Percentiles rank a stretch among this genome's conserved stretches.
Evolutionary conservation across 139 green algal genomes (phyloP).

Genomic region (Dunaliella primolecta): DNA sequence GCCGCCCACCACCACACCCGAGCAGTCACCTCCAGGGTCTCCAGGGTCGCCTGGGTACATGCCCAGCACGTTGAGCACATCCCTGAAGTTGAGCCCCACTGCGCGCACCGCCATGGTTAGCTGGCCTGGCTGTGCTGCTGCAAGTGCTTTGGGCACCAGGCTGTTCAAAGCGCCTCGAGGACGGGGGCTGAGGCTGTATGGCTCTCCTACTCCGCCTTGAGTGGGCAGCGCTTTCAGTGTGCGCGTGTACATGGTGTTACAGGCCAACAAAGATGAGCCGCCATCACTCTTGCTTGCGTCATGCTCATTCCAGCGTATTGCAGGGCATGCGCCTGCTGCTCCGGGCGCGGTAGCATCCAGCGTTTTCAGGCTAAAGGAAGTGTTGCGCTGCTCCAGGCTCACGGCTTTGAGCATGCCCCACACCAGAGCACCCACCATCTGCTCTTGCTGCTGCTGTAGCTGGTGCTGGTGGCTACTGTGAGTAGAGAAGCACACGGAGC

Average conservation of each 20-base stretch:
- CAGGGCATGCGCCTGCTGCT: not conserved
- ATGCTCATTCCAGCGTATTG: not conserved
- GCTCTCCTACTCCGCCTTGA: constrained; percentile 49
- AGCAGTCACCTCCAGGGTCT: constrained; percentile 61
- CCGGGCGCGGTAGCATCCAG: not conserved
- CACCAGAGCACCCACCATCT: not conserved
- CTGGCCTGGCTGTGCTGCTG: constrained; percentile 19
- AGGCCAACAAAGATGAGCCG: not conserved
- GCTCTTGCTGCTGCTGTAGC: not conserved
- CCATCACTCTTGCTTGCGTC: not conserved
- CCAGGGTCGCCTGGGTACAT: constrained; percentile 83
- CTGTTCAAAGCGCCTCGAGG: constrained; percentile 50
- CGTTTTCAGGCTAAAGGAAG: not conserved
- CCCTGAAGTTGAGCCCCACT: constrained; percentile 79
- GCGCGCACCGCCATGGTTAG: constrained; percentile 40
- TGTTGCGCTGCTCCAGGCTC: not conserved
- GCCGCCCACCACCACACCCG: constrained; percentile 57
- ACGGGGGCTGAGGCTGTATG: constrained; percentile 38
- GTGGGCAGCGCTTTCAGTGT: constrained; percentile 34
- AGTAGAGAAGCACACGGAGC: not conserved
- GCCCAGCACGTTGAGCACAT: constrained; percentile 50
- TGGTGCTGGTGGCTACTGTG: not conserved
- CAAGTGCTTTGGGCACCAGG: constrained; percentile 41
- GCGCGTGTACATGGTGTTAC: not conserved
- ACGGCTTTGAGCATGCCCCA: not conserved